Conservation (phyloP, 495 filamentous ascomycete genomes). For the Letharia lupina region DNA sequence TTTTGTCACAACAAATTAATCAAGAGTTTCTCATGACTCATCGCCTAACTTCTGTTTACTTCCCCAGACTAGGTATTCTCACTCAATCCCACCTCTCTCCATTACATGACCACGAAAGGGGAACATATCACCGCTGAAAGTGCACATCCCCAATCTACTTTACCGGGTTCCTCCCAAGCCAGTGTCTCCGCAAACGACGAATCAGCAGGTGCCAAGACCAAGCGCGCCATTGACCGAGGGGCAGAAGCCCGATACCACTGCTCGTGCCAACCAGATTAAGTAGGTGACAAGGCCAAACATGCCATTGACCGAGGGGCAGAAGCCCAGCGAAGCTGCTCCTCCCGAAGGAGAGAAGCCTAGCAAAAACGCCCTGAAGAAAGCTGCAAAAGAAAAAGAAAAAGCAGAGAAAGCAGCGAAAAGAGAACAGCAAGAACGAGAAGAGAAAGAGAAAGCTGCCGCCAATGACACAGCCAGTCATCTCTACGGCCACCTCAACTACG, state of each 20-base stretch:
- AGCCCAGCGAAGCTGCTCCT: not conserved
- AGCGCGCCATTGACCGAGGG: not conserved
- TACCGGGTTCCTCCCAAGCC: not conserved
- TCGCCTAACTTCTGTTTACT: not conserved
- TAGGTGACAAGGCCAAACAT: not conserved
- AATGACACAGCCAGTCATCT: slow-evolving; percentile 65
- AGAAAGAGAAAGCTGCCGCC: slow-evolving; percentile 37
- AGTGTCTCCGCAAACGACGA: not conserved
- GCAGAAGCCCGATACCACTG: slow-evolving; percentile 1
- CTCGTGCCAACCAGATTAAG: not conserved
- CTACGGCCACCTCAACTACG: slow-evolving; percentile 45
- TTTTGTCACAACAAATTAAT: not conserved
- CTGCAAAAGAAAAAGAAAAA: slow-evolving; percentile 60
- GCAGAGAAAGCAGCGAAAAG: slow-evolving; percentile 51
- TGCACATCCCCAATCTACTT: not conserved
- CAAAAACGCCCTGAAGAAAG: slow-evolving; percentile 60
- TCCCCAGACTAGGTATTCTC: not conserved
- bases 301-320: not conserved
- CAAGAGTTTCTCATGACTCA: not conserved
- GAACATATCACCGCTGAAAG: not conserved
- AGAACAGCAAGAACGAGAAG: slow-evolving; percentile 39
- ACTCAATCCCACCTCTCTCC: not conserved
- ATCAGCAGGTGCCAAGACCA: not conserved
- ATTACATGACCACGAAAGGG: not conserved
- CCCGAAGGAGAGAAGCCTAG: slow-evolving; percentile 38